phyloP scores from a whole-genome alignment of 2,329 filamentous ascomycete species.

The Colletotrichum sp. region DNA sequence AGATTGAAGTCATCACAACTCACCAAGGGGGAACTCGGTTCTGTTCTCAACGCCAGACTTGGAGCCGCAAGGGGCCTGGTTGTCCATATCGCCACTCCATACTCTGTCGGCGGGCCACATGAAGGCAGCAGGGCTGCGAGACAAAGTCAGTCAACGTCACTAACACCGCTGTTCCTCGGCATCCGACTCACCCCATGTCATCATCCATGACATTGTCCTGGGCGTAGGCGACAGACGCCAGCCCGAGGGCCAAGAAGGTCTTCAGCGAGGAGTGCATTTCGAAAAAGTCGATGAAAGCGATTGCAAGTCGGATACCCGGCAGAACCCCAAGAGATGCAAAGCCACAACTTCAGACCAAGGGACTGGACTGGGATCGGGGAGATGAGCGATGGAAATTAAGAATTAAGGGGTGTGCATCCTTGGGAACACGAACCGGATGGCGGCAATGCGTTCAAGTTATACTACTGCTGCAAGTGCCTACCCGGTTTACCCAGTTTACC shows the following conservation, averaged over 20 bases:
- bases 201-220: conserved; percentile 14
- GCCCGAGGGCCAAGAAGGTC: conserved; percentile 1
- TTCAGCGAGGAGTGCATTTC: neutral
- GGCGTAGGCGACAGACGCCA: neutral
- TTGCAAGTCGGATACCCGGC: neutral
- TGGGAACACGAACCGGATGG: neutral
- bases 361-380: neutral
- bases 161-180: neutral
- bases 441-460: conserved; percentile 8
- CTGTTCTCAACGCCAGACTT: conserved; percentile 45
- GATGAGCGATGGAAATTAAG: neutral
- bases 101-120: conserved; percentile 58
- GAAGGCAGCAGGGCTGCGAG: conserved; percentile 51
- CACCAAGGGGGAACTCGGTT: conserved; percentile 57
- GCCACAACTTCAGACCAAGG: neutral
- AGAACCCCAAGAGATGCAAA: neutral
- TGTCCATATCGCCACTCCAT: conserved; percentile 55
- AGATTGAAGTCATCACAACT: conserved; percentile 8
- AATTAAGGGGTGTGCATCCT: conserved; percentile 3
- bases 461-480: neutral
- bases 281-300: neutral
- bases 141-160: conserved; percentile 23
- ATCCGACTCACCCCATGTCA: conserved; percentile 20
- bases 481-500: neutral
- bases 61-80: conserved; percentile 58